A percentile compares a stretch with the other conserved stretches of the same genome.
phyloP scores from a whole-genome alignment of 306 rosid genomes.

The Quercus robur region DNA sequence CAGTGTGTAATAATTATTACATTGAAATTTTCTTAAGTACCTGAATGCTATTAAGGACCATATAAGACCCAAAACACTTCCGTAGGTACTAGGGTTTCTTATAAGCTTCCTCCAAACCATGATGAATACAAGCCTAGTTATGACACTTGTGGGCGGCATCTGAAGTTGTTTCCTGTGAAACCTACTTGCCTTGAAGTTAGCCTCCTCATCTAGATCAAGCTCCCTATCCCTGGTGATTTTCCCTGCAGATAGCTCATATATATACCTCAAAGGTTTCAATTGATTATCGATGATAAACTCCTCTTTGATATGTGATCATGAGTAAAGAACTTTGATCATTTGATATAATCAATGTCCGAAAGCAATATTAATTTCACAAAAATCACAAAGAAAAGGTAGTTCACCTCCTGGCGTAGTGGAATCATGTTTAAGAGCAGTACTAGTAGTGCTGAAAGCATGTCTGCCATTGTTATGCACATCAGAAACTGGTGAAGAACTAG shows the following conservation, averaged over 20 bases:
- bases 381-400: not conserved
- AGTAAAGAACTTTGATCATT: too few species aligned
- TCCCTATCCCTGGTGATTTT: conserved; percentile 37
- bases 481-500: conserved; percentile 83
- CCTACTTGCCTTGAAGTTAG: conserved; percentile 31
- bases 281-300: too few species aligned
- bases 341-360: too few species aligned
- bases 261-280: not conserved
- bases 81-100: conserved; percentile 81
- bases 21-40: conserved; percentile 18
- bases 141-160: conserved; percentile 86
- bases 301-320: too few species aligned
- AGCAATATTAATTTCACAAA: too few species aligned
- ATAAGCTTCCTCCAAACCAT: conserved; percentile 97
- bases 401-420: conserved; percentile 51
- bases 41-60: conserved; percentile 83
- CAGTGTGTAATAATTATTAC: too few species aligned
- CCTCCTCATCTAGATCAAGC: conserved; percentile 50
- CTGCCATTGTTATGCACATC: conserved; percentile 51
- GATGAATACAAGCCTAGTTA: conserved; percentile 79
- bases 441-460: too few species aligned
- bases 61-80: conserved; percentile 63
- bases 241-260: conserved; percentile 53
- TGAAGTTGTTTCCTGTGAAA: conserved; percentile 66
- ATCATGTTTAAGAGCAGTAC: conserved; percentile 30